Conservation (phyloP, 1,139 yeast species). For the Dujonia santamariae region DNA sequence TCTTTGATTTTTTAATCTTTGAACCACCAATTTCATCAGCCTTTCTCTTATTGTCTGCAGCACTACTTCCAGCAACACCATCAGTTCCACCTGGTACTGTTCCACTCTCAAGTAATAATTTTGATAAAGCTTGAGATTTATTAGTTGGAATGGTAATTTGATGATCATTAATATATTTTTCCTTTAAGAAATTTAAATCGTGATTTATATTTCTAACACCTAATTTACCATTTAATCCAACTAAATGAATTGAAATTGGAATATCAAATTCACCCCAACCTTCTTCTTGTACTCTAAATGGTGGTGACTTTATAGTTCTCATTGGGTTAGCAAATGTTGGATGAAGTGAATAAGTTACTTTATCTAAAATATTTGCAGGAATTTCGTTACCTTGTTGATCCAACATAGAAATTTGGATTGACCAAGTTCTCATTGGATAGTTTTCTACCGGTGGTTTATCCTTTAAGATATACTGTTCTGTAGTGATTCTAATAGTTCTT, state of each 20-base stretch:
- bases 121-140: constrained; percentile 66
- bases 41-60: constrained; percentile 26
- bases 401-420: constrained; percentile 69
- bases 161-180: constrained; percentile 76
- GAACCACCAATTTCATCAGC: constrained; percentile 23
- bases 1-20: constrained; percentile 68
- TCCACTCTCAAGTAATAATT: constrained; percentile 77
- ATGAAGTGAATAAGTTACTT: constrained; percentile 88
- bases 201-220: constrained; percentile 87
- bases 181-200: constrained; percentile 82
- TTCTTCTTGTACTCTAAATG: constrained; percentile 88
- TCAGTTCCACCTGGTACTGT: constrained; percentile 53
- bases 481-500: constrained; percentile 85
- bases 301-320: constrained; percentile 75
- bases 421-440: constrained; percentile 97
- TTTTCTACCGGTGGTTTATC: constrained; percentile 88
- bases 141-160: constrained; percentile 71
- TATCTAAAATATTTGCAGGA: constrained; percentile 87
- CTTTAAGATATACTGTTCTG: constrained; percentile 78
- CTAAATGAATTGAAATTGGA: constrained; percentile 70
- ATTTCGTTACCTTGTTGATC: constrained; percentile 79
- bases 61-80: constrained; percentile 18
- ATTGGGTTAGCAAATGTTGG: constrained; percentile 93
- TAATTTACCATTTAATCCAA: constrained; percentile 65
- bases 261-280: constrained; percentile 99